phyloP scores from a whole-genome alignment of 148 eudicot species.

The Silene conica region DNA sequence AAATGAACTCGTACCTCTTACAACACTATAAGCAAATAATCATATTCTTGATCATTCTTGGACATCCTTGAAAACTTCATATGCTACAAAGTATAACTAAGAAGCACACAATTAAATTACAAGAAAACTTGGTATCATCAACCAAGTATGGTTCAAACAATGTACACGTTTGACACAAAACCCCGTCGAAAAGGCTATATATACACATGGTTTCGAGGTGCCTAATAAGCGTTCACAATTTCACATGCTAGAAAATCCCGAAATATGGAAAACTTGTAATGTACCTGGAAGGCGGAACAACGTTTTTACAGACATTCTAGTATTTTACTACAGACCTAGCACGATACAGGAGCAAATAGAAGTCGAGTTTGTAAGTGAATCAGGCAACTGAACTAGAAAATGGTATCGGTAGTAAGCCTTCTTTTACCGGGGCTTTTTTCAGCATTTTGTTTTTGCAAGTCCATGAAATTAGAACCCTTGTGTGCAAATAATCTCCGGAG shows the following conservation, averaged over 20 bases:
- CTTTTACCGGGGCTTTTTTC: constrained; percentile 70
- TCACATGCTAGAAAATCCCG: background rate
- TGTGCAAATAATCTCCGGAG: constrained; percentile 82
- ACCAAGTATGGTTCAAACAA: too few species aligned
- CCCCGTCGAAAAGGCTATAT: too few species aligned
- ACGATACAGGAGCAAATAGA: background rate
- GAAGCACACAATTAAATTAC: too few species aligned
- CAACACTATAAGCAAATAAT: too few species aligned
- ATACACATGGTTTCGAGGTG: too few species aligned
- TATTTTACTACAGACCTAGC: background rate
- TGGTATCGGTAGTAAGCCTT: constrained; percentile 78
- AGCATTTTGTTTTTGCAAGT: constrained; percentile 72
- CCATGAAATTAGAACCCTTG: constrained; percentile 86
- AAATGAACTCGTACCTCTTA: too few species aligned
- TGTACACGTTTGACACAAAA: too few species aligned
- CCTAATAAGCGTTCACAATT: too few species aligned
- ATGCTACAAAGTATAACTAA: too few species aligned
- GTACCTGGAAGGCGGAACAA: constrained; percentile 9
- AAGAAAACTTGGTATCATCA: too few species aligned
- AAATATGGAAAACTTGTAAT: constrained; percentile 4
- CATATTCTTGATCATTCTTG: too few species aligned
- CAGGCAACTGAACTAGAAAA: constrained; percentile 34
- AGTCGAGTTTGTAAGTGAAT: background rate
- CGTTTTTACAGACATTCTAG: constrained; percentile 15
- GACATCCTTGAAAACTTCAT: too few species aligned